Base-by-base conservation (phyloP, 1,284 basidiomycete species). In the Vanrija pseudolonga region DNA sequence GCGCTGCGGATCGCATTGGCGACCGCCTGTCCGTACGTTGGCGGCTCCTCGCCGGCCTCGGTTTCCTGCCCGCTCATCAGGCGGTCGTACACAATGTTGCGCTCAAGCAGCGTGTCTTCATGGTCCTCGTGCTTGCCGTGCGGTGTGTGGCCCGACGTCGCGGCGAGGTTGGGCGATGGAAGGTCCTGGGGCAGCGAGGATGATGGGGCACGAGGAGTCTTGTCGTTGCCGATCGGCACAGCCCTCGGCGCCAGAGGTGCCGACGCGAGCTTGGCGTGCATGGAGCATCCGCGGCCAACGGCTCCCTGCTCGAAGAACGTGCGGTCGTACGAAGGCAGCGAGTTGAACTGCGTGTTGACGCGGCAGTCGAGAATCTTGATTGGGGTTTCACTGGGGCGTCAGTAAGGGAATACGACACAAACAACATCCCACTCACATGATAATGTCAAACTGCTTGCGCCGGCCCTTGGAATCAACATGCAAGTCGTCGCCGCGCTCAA, bases 381-480 rank as follows among this genome's bases (percentile, higher is more conserved):
- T 3, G 76, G 76, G 15, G 76, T 78, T 54, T 78, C 76, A 50
- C 73, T 76, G 50, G 3, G 0, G 15, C 17, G 51, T 45, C 19
- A 51, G 50, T 23, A 17, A 19, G 4, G 3, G n/a, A 2, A 19
- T n/a, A 6, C n/a, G 3, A 18, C n/a, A 14, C 2, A 2, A 20
- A 24, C 19, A 7, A 3, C 19, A 20, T 22, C 2, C 9, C 19
- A 57, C 71, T 60, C 49, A 74, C 69, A 98, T 85, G 47, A 93
- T 86, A 64, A 98, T 92, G 74, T 97, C 94, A 75, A 89, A 93
- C 56, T 77, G 74, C 73, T 90, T 92, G 59, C 84, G 80, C 69
- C 83, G 86, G 40, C 87, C 84, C 71, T 84, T 86, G 15, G 81
- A 65, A 64, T 90, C 89, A 7, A 87, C 50, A 28, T 81, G 79